Evolutionary conservation across 441 rosid genomes (phyloP).

Genomic region (Codiaeum variegatum): DNA sequence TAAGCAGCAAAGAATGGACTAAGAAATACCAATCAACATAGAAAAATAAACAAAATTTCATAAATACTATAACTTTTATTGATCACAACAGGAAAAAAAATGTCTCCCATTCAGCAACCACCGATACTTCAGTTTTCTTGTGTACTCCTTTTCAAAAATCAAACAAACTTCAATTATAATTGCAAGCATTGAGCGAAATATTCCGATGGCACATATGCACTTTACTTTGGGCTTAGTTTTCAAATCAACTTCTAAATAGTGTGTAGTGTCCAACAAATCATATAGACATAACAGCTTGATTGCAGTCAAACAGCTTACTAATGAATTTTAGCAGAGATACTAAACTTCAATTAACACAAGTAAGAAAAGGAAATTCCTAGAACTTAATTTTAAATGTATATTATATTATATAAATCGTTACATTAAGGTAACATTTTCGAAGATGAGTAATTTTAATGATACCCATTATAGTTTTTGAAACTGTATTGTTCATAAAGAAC

Average conservation of each 20-base stretch:
- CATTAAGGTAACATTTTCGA: not conserved
- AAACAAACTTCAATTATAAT: not conserved
- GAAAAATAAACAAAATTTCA: slow-evolving; percentile 2
- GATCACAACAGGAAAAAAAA: not conserved
- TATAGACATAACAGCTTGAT: not conserved
- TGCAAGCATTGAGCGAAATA: not conserved
- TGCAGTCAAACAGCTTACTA: not conserved
- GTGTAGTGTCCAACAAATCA: not conserved
- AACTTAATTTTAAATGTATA: too few species aligned
- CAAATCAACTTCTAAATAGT: not conserved
- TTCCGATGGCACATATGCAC: not conserved
- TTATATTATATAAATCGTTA: not conserved
- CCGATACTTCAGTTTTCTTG: not conserved
- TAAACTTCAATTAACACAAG: not conserved
- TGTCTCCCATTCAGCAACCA: not conserved
- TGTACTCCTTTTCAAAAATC: not conserved
- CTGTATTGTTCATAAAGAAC: not conserved
- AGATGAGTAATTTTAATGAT: not conserved
- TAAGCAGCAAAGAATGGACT: not conserved
- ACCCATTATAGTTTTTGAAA: not conserved
- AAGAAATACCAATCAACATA: not conserved
- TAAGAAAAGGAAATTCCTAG: not conserved
- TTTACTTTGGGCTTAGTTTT: not conserved
- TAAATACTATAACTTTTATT: not conserved
- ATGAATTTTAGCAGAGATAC: not conserved